phyloP scores from a whole-genome alignment of 805 yeast species.

The Kregervanrija pseudodelftensis region DNA sequence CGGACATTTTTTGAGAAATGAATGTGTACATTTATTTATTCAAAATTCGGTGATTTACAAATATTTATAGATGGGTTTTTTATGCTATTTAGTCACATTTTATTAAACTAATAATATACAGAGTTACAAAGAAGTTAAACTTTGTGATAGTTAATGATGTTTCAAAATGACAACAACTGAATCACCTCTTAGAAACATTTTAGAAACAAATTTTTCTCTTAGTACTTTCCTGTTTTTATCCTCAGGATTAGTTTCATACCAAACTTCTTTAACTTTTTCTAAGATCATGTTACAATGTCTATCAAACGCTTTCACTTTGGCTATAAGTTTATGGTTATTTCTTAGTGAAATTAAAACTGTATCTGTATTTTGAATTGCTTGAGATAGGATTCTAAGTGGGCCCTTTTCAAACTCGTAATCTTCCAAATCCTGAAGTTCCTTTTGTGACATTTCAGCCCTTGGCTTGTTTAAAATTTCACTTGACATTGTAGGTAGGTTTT shows the following conservation, averaged over 20 bases:
- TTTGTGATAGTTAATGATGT: conserved; percentile 7
- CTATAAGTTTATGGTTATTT: conserved; percentile 87
- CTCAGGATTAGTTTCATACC: conserved; percentile 49
- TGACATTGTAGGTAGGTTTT: conserved; percentile 28
- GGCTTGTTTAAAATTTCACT: conserved; percentile 62
- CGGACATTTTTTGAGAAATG: too few species aligned
- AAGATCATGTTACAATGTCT: conserved; percentile 91
- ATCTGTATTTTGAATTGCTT: conserved; percentile 59
- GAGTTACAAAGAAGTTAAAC: neutral
- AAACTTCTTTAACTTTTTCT: conserved; percentile 81
- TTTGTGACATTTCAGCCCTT: conserved; percentile 69
- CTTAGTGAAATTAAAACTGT: conserved; percentile 82
- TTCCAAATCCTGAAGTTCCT: conserved; percentile 74
- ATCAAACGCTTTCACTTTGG: conserved; percentile 89
- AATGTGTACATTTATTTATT: too few species aligned
- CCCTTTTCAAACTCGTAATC: conserved; percentile 88
- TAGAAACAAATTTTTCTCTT: conserved; percentile 75
- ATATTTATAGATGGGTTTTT: too few species aligned
- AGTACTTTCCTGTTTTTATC: conserved; percentile 41
- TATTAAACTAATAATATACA: neutral
- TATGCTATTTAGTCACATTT: neutral
- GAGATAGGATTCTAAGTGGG: conserved; percentile 82
- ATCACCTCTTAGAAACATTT: conserved; percentile 92
- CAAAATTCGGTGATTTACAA: too few species aligned
- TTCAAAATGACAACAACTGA: conserved; percentile 75